These are phyloP conservation scores for Colletotrichum lupini DNA, from an alignment of 2,329 filamentous ascomycete genomes.

Conservation along the genomic window DNA sequence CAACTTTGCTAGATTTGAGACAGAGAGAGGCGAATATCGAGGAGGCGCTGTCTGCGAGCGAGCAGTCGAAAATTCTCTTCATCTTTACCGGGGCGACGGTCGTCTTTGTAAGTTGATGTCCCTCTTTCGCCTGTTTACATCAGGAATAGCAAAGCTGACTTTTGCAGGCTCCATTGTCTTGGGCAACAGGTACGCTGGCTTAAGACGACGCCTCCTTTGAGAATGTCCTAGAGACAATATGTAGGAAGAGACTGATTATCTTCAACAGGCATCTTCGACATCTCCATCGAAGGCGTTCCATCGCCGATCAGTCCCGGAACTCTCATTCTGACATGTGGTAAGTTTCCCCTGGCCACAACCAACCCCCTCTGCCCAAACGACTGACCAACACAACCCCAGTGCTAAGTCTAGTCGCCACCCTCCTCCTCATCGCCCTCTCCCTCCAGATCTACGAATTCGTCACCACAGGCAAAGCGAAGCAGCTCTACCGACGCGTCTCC, in stretches of 20 bases:
- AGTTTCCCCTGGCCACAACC: background rate
- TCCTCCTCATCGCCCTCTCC: constrained; percentile 31
- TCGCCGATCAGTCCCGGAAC: constrained; percentile 18
- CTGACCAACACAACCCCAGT: background rate
- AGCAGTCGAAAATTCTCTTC: constrained; percentile 39
- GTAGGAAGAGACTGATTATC: background rate
- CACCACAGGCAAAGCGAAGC: constrained; percentile 5
- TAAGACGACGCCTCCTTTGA: too few species aligned
- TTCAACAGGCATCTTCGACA: constrained; percentile 27
- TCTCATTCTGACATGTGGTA: constrained; percentile 26
- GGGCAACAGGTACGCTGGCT: constrained; percentile 30
- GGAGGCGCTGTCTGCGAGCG: constrained; percentile 36
- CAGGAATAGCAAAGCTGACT: too few species aligned
- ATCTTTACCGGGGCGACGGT: constrained; percentile 35
- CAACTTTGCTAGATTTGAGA: constrained; percentile 33
- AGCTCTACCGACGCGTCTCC: background rate
- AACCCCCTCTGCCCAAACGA: too few species aligned
- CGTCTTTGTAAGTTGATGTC: constrained; percentile 31
- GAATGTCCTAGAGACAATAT: too few species aligned
- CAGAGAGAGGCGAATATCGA: constrained; percentile 37
- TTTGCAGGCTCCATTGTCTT: constrained; percentile 26
- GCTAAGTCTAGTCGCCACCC: constrained; percentile 29
- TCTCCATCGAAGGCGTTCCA: constrained; percentile 18
- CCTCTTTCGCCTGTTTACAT: too few species aligned
- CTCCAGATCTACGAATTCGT: constrained; percentile 33